phyloP scores from a whole-genome alignment of 2,329 filamentous ascomycete species.

The Botrytis aclada region DNA sequence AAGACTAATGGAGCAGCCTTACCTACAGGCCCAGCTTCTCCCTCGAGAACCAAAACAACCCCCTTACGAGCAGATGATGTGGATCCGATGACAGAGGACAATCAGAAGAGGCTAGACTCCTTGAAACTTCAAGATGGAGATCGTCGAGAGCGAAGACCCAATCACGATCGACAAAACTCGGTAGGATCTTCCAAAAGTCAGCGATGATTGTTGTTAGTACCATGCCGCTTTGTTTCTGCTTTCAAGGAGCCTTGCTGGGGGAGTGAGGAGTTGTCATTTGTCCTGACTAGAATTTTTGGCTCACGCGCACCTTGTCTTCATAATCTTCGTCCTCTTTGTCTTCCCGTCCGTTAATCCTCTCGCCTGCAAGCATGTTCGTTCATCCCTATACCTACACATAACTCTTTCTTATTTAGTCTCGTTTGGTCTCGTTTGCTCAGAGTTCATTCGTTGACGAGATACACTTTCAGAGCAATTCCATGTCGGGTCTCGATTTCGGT shows the following conservation, averaged over 20 bases:
- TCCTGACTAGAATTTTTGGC: slow-evolving; percentile 31
- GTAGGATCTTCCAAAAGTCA: slow-evolving; percentile 45
- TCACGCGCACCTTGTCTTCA: slow-evolving; percentile 32
- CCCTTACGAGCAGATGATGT: slow-evolving; percentile 66
- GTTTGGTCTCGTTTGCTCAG: slow-evolving; percentile 16
- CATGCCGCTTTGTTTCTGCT: slow-evolving; percentile 35
- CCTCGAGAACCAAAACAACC: slow-evolving; percentile 42
- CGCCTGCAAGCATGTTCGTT: slow-evolving; percentile 7
- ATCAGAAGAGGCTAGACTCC: slow-evolving; percentile 82
- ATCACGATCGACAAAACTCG: slow-evolving; percentile 60
- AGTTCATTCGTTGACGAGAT: slow-evolving; percentile 27
- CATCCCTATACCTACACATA: background rate
- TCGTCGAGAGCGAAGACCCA: slow-evolving; percentile 51
- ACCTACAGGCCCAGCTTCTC: slow-evolving; percentile 38
- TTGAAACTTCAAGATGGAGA: slow-evolving; percentile 85
- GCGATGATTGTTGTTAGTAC: slow-evolving; percentile 37
- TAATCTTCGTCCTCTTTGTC: slow-evolving; percentile 17
- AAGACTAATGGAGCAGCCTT: slow-evolving; percentile 47
- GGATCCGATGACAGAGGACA: slow-evolving; percentile 77
- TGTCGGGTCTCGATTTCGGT: slow-evolving; percentile 23
- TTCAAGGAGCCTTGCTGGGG: slow-evolving; percentile 25
- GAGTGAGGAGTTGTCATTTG: slow-evolving; percentile 24
- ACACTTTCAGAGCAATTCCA: slow-evolving; percentile 8
- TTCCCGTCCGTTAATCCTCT: slow-evolving; percentile 17
- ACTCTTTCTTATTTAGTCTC: slow-evolving; percentile 17